Conservation (phyloP, 139 green algal genomes). For the Gonium pectorale region DNA sequence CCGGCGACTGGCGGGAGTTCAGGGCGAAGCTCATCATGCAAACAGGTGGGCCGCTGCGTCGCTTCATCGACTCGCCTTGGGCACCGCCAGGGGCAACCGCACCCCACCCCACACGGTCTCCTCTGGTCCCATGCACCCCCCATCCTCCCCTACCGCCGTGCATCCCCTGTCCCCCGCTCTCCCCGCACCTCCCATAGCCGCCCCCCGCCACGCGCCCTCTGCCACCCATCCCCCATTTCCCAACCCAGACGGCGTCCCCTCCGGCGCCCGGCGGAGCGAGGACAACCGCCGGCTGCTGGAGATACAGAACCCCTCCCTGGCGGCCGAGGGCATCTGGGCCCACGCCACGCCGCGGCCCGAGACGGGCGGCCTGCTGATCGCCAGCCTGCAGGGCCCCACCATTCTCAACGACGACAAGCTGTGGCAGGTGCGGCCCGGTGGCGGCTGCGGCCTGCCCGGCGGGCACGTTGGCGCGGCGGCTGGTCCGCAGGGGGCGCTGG, state of each 20-base stretch:
- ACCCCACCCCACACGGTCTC: too few species aligned
- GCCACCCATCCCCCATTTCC: too few species aligned
- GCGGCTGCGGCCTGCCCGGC: too few species aligned
- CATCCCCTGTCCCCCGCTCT: too few species aligned
- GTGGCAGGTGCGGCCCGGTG: conserved; percentile 51
- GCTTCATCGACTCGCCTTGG: too few species aligned
- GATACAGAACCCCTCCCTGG: conserved; percentile 56
- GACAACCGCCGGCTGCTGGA: conserved; percentile 57
- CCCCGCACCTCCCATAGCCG: too few species aligned
- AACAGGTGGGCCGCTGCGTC: conserved; percentile 7
- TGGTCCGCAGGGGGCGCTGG: too few species aligned
- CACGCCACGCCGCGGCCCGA: conserved; percentile 57
- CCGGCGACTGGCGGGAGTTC: conserved; percentile 55
- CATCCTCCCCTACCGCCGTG: too few species aligned
- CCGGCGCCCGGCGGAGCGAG: neutral
- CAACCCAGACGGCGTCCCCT: neutral
- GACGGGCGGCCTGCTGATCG: conserved; percentile 69
- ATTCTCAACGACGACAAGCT: conserved; percentile 41
- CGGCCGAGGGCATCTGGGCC: conserved; percentile 65
- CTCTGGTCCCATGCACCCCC: too few species aligned
- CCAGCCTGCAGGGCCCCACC: conserved; percentile 42
- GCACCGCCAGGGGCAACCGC: too few species aligned
- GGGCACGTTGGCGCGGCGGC: too few species aligned
- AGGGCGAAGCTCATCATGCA: conserved; percentile 52
- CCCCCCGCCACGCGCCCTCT: too few species aligned